phyloP scores from a whole-genome alignment of 1,139 yeast genomes.

The Saccharomyces hybrid region DNA sequence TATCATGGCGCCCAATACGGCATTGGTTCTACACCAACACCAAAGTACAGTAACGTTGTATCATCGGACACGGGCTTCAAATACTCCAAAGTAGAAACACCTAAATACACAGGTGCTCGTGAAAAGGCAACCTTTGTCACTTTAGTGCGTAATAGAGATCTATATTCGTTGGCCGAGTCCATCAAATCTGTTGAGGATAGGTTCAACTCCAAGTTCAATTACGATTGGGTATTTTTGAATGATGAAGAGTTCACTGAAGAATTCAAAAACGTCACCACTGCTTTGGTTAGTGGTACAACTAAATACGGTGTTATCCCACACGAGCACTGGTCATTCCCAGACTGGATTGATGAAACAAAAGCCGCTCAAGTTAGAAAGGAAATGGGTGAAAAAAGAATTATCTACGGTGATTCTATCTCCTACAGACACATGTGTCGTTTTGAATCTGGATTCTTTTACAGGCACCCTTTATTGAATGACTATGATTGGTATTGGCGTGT shows the following conservation, averaged over 20 bases:
- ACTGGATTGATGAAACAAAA: slow-evolving; percentile 49
- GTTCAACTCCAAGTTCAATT: slow-evolving; percentile 56
- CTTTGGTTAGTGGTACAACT: slow-evolving; percentile 39
- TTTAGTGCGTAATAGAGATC: slow-evolving; percentile 63
- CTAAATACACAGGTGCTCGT: slow-evolving; percentile 18
- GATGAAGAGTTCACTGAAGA: slow-evolving; percentile 45
- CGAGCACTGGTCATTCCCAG: slow-evolving; percentile 49
- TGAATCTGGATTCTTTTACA: slow-evolving; percentile 66
- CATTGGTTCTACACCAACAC: background rate
- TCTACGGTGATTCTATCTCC: slow-evolving; percentile 54
- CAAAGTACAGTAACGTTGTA: background rate
- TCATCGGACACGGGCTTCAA: slow-evolving; percentile 12
- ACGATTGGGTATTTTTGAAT: slow-evolving; percentile 75
- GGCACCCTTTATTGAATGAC: slow-evolving; percentile 47
- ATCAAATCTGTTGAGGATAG: slow-evolving; percentile 62
- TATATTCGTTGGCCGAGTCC: slow-evolving; percentile 50
- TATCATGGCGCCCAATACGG: slow-evolving; percentile 4
- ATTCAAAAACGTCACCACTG: slow-evolving; percentile 34
- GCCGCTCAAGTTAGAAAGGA: slow-evolving; percentile 47
- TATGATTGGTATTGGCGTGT: slow-evolving; percentile 76
- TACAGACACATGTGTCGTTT: slow-evolving; percentile 74
- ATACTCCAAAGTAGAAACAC: slow-evolving; percentile 12
- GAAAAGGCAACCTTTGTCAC: slow-evolving; percentile 68
- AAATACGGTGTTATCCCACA: slow-evolving; percentile 43
- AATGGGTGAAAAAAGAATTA: slow-evolving; percentile 42